Percentiles rank a stretch among this genome's conserved stretches.
Conservation (phyloP, 2,329 filamentous ascomycete genomes). For the Fusarium acutatum region DNA sequence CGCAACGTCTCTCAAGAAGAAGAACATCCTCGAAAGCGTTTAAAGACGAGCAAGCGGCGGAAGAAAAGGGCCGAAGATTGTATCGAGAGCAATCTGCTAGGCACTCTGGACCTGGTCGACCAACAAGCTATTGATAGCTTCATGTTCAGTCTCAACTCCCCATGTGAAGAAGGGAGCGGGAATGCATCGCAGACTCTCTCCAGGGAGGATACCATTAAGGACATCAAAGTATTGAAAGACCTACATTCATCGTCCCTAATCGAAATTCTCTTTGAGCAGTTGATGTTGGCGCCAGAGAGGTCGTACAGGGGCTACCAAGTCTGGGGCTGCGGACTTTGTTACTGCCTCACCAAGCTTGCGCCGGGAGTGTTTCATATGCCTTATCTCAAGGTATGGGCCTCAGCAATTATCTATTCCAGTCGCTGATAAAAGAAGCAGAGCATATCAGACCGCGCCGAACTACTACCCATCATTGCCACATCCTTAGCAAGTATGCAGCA, state of each 20-base stretch:
- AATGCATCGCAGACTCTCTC: background rate
- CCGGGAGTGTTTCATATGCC: slow-evolving; percentile 50
- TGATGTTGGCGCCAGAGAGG: slow-evolving; percentile 40
- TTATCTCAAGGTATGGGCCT: slow-evolving; percentile 46
- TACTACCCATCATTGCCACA: slow-evolving; percentile 42
- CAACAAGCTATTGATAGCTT: slow-evolving; percentile 44
- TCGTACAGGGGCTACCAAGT: slow-evolving; percentile 35
- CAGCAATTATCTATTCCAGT: too few species aligned
- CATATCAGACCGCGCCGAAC: slow-evolving; percentile 38
- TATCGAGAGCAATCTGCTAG: slow-evolving; percentile 10
- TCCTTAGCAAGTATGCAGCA: slow-evolving; percentile 46
- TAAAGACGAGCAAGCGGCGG: slow-evolving; percentile 6
- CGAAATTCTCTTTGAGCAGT: slow-evolving; percentile 35
- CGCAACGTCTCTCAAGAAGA: background rate
- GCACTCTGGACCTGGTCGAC: slow-evolving; percentile 33
- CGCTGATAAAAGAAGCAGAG: slow-evolving; percentile 32
- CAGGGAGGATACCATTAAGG: background rate
- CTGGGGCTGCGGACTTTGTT: slow-evolving; percentile 10
- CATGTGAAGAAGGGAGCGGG: background rate
- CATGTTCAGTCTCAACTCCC: slow-evolving; percentile 36
- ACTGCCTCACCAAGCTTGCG: slow-evolving; percentile 41
- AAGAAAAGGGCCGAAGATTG: background rate
- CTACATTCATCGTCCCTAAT: slow-evolving; percentile 18
- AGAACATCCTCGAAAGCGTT: background rate
- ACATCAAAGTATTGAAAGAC: slow-evolving; percentile 1